These are phyloP conservation scores for Euptelea pleiosperma DNA, from an alignment of 164 flowering plant genomes.

Conservation along the genomic window DNA sequence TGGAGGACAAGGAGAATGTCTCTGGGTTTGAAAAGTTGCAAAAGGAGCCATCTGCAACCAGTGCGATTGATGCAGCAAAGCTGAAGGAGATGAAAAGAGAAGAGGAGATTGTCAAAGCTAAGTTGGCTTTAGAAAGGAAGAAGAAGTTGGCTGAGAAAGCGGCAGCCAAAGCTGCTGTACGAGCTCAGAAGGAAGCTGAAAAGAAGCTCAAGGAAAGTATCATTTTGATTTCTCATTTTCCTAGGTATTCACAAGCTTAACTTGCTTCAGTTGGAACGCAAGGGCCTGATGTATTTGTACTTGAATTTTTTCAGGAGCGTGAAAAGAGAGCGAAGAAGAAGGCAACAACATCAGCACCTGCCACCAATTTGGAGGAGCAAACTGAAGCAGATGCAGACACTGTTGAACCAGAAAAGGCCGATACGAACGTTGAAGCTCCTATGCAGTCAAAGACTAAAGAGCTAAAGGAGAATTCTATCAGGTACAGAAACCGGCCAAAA, in stretches of 20 bases:
- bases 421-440: slow-evolving; percentile 32
- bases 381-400: slow-evolving; percentile 31
- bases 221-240: slow-evolving; percentile 5
- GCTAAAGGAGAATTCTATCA: slow-evolving; percentile 41
- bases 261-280: not conserved
- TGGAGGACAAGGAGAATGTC: slow-evolving; percentile 33
- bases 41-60: slow-evolving; percentile 25
- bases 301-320: slow-evolving; percentile 49
- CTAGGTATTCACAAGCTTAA: not conserved
- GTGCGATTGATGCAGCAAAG: slow-evolving; percentile 49
- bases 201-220: slow-evolving; percentile 80
- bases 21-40: slow-evolving; percentile 26
- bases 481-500: slow-evolving; percentile 44
- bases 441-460: slow-evolving; percentile 39
- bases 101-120: slow-evolving; percentile 84
- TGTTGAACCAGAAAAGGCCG: slow-evolving; percentile 42
- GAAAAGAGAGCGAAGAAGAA: slow-evolving; percentile 86
- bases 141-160: slow-evolving; percentile 41
- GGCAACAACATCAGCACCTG: slow-evolving; percentile 32
- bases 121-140: slow-evolving; percentile 60
- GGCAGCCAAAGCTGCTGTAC: slow-evolving; percentile 64
- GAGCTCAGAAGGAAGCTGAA: slow-evolving; percentile 90
- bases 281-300: not conserved
- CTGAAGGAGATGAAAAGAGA: slow-evolving; percentile 76
- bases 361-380: slow-evolving; percentile 34